These are phyloP conservation scores for Starmera amethionina DNA, from an alignment of 805 yeast species.

Conservation along the genomic window DNA sequence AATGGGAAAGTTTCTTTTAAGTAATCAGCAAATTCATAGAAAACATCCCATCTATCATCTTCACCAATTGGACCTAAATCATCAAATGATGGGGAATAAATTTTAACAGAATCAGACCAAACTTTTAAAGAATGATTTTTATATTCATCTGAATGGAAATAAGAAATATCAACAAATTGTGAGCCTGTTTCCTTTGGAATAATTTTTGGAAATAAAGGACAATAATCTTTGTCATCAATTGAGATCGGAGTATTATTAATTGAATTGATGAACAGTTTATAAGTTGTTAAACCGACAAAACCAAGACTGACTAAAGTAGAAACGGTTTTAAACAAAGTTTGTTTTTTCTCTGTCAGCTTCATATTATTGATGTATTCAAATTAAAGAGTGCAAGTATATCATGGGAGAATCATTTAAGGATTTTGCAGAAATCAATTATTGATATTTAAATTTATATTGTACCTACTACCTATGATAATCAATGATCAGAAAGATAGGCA, in stretches of 20 bases:
- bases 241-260: not conserved
- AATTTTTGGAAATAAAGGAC: not conserved
- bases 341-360: too few relatives aligned
- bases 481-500: too few relatives aligned
- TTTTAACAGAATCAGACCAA: not conserved
- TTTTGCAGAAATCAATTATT: too few relatives aligned
- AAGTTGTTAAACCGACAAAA: too few relatives aligned
- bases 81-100: conserved; percentile 1
- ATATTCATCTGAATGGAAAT: not conserved
- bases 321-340: too few relatives aligned
- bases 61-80: conserved; percentile 28
- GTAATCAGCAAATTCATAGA: conserved; percentile 36
- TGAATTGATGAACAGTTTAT: not conserved
- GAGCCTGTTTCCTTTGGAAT: not conserved
- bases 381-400: too few relatives aligned
- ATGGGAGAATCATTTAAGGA: too few relatives aligned
- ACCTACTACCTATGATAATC: too few relatives aligned
- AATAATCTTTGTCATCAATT: not conserved
- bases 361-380: too few relatives aligned
- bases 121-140: not conserved
- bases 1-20: conserved; percentile 40
- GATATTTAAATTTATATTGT: too few relatives aligned
- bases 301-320: too few relatives aligned
- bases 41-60: conserved; percentile 35
- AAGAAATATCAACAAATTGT: not conserved